Base-by-base conservation (phyloP, 163 green algal genomes). In the Scenedesmus sp. region DNA sequence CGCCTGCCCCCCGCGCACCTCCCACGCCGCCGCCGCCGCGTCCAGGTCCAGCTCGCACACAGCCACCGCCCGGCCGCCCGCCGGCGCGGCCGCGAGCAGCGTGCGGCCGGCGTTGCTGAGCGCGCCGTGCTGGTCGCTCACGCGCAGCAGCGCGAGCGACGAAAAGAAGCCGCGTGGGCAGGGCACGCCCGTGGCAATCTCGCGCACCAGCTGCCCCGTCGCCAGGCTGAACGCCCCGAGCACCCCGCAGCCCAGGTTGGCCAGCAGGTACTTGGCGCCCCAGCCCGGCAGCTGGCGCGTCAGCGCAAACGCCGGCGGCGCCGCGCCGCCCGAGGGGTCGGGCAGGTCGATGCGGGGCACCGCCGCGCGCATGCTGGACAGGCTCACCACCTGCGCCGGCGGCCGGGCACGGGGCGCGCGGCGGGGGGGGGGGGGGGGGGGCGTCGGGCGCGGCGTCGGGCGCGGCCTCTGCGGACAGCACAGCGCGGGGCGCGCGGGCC, bases 191-290 rank as follows among this genome's bases (percentile, higher is more conserved):
- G 82, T 75, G 22, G 63, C 56, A 44, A 89, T 63, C 65, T 85
- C 82, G 0, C 82, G 58, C 50, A 86, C 82, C 34, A 84, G 73
- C 53, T 85, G 78, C 4, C 85, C 82, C 71, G 81, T 86, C 7
- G 83, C 84, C n/a, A 90, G 63, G 0, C 63, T 83, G 80, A 81
- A 85, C 1, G 77, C 75, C 7, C 77, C 86, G 31, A 88, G n/a
- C 47, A 86, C 39, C 1, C 80, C 86, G 58, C 62, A 75, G 26
- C 83, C 83, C 62, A 87, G 64, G 2, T 77, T 77, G 69, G 83
- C 44, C 4, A 90, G 58, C 42, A 90, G 53, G 70, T 90, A 90
- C 74, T 90, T 83, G n/a, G 67, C 76, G 56, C 83, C 86, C 33
- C 84, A 66, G 7, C 54, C 62, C 1, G 31, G 17, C 17, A 86